Percentiles rank a stretch among this genome's conserved stretches.
Evolutionary conservation across 495 filamentous ascomycete genomes (phyloP).

Genomic region (Jackrogersella multiformis): DNA sequence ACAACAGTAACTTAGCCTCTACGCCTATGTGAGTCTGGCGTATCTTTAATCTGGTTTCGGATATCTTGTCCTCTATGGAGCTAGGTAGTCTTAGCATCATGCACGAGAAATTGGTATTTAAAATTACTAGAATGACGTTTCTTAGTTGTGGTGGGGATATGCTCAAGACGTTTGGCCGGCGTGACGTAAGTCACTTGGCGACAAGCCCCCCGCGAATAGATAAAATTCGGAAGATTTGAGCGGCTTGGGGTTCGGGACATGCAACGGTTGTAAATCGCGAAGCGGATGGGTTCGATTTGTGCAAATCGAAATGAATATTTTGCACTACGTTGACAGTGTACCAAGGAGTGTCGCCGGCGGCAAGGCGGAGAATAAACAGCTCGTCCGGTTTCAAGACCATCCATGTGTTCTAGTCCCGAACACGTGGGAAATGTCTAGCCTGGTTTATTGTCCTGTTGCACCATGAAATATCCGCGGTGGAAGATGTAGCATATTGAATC

Average conservation of each 20-base stretch:
- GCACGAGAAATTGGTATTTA: not conserved
- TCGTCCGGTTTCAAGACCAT: conserved; percentile 32
- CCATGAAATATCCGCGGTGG: conserved; percentile 29
- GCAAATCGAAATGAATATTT: not conserved
- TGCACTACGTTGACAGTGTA: not conserved
- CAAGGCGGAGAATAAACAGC: conserved; percentile 30
- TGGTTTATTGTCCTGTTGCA: conserved; percentile 29
- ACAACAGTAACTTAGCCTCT: too few relatives aligned
- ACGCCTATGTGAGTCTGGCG: too few relatives aligned
- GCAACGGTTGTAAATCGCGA: not conserved
- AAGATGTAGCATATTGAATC: conserved; percentile 18
- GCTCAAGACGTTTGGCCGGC: not conserved
- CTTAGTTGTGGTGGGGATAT: not conserved
- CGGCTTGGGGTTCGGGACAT: conserved; percentile 11
- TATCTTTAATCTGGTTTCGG: too few relatives aligned
- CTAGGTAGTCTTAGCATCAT: too few relatives aligned
- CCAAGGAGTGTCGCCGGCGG: not conserved
- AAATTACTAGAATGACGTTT: not conserved
- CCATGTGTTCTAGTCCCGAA: conserved; percentile 32
- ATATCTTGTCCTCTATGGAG: too few relatives aligned
- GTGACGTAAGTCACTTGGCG: not conserved
- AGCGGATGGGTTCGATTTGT: not conserved
- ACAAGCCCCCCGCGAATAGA: not conserved
- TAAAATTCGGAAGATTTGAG: too few relatives aligned
- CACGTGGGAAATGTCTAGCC: conserved; percentile 33